Evolutionary conservation across 805 yeast genomes (phyloP).

Genomic region (Komagataella phaffii): DNA sequence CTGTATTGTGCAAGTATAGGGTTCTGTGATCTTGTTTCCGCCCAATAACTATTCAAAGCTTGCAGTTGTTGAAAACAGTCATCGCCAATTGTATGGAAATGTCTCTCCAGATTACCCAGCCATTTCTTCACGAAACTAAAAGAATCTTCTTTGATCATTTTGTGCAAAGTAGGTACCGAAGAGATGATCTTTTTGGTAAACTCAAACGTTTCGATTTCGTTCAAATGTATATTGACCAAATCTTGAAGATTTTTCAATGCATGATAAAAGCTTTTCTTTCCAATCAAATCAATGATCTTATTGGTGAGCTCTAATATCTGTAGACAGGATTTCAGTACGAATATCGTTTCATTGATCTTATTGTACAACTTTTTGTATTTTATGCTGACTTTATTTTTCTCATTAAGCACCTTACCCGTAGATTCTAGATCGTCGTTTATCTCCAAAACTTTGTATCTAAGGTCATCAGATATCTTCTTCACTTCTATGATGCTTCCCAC

Average conservation of each 20-base stretch:
- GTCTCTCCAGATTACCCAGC: conserved; percentile 50
- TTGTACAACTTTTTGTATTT: conserved; percentile 48
- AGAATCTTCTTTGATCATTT: conserved; percentile 63
- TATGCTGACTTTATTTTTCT: conserved; percentile 44
- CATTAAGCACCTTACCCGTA: conserved; percentile 54
- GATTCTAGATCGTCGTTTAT: conserved; percentile 46
- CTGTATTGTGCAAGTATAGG: conserved; percentile 39
- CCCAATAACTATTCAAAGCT: not conserved
- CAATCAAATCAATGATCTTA: conserved; percentile 69
- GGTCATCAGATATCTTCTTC: conserved; percentile 37
- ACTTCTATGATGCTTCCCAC: conserved; percentile 52
- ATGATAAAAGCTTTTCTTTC: conserved; percentile 63
- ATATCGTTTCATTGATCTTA: conserved; percentile 60
- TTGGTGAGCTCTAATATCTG: conserved; percentile 80
- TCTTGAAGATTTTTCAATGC: conserved; percentile 78
- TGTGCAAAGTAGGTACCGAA: conserved; percentile 65
- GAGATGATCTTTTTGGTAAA: conserved; percentile 62
- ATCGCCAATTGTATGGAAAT: conserved; percentile 45
- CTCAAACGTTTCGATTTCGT: conserved; percentile 51
- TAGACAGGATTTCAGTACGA: conserved; percentile 57
- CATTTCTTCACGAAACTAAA: conserved; percentile 53
- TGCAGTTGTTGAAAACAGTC: not conserved
- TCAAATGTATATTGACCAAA: conserved; percentile 52
- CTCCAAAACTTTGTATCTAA: conserved; percentile 39
- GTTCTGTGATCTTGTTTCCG: conserved; percentile 10